Evolutionary conservation across 2,329 filamentous ascomycete species (phyloP), one percentile per base, ranked within the genome.

Genomic region (Tolypocladium paradoxum): DNA sequence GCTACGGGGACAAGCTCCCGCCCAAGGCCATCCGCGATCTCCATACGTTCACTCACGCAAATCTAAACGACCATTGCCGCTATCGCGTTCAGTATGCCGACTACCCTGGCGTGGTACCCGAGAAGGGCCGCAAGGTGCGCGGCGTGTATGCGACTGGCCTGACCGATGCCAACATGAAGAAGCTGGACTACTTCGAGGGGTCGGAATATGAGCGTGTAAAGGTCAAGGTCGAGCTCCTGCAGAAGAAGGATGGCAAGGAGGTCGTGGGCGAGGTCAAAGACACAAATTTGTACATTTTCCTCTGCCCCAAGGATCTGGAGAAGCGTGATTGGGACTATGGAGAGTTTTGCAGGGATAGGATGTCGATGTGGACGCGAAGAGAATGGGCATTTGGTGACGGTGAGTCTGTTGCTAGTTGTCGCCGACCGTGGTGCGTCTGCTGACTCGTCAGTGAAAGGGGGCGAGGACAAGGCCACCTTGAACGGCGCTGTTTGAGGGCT

Each of bases 291-390:
- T 91, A 91, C 65, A 76, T 90, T 6, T 90, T 79, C 68, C 72
- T 74, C 46, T 57, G 72, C 1, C 66, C 71, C 18, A 58, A 68
- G 0, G 37, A 63, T 0, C 70, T 97, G 20, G 89, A 95, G 67
- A 74, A 79, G 34, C 69, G 73, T 24, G 90, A 96, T 67, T 97
- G 92, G 92, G 88, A 95, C 66, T 93, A 90, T 71, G 83, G 85
- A 48, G 82, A 87, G 57, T 97, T 96, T 65, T 82, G 85, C 56
- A 75, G 76, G 61, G 84, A 93, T 56, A 95, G 90, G 73, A 71
- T 83, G 71, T 65, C 65, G 53, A 54, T 63, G 4, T 83, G 79
- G 79, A 76, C 77, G 6, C 68, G 77, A n/a, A 73, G 72, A 33
- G 75, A 75, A 50, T 74, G 74, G 58, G 65, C 66, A 11, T 76